A percentile compares a stretch with the other conserved stretches of the same genome.
These are phyloP conservation scores for Pinus albicaulis DNA, from an alignment of 75 land plant genomes.

Conservation along the genomic window DNA sequence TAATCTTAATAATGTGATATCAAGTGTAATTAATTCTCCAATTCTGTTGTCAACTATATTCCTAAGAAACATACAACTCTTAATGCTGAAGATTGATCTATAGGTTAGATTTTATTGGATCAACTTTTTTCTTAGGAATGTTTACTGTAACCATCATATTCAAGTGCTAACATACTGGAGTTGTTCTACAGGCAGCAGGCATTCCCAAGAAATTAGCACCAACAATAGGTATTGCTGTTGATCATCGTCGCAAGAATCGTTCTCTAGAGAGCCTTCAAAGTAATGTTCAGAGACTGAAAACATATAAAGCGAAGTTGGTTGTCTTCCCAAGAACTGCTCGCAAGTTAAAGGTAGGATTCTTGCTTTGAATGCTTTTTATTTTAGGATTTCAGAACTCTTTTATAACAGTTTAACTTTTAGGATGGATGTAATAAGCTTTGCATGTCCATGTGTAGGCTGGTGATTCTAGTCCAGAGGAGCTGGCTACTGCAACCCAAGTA, in stretches of 20 bases:
- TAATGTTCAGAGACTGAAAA: slow-evolving; percentile 73
- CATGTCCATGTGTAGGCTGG: slow-evolving; percentile 35
- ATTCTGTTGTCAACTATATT: no score
- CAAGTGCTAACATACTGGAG: no score
- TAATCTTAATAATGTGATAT: no score
- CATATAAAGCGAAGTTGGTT: slow-evolving; percentile 77
- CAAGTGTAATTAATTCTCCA: no score
- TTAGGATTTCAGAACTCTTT: background rate
- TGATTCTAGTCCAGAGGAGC: slow-evolving; percentile 64
- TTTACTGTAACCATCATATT: no score
- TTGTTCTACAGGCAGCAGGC: slow-evolving; percentile 55
- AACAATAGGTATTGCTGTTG: slow-evolving; percentile 76
- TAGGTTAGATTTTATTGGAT: no score
- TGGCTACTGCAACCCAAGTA: slow-evolving; percentile 66
- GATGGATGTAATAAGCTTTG: background rate
- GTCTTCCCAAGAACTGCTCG: slow-evolving; percentile 71
- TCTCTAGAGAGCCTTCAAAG: slow-evolving; percentile 73
- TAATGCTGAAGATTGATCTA: no score
- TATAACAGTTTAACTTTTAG: background rate
- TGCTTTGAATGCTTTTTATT: background rate
- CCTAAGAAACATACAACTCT: no score
- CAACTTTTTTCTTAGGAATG: no score
- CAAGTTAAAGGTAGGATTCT: slow-evolving; percentile 48
- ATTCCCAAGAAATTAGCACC: slow-evolving; percentile 73
- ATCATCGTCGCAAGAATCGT: slow-evolving; percentile 66